A percentile compares a stretch with the other conserved stretches of the same genome.
These are phyloP conservation scores for Aspergillus candidus DNA, from an alignment of 2,329 filamentous ascomycete species.

Conservation along the genomic window DNA sequence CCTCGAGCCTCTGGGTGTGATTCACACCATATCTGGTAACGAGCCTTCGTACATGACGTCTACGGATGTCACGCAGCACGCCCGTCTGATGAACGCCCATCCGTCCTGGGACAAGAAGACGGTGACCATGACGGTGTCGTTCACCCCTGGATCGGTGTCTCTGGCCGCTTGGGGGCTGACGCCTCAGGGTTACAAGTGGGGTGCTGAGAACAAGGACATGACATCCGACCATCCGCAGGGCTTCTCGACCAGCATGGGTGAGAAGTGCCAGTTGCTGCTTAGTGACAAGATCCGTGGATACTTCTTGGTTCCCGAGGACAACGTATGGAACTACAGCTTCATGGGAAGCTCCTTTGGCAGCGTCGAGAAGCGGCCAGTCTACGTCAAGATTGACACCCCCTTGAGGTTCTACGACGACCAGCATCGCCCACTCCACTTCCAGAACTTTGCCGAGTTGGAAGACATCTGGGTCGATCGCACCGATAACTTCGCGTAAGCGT, in stretches of 20 bases:
- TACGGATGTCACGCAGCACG: conserved; percentile 88
- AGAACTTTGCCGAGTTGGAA: conserved; percentile 94
- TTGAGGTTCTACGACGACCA: conserved; percentile 84
- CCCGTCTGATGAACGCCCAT: conserved; percentile 81
- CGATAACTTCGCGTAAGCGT: conserved; percentile 79
- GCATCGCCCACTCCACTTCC: conserved; percentile 91
- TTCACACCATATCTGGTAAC: conserved; percentile 91
- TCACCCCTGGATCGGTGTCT: conserved; percentile 94
- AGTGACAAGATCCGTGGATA: conserved; percentile 92
- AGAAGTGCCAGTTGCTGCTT: conserved; percentile 89
- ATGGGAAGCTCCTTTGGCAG: conserved; percentile 84
- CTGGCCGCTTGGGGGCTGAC: conserved; percentile 90
- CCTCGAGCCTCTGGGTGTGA: conserved; percentile 86
- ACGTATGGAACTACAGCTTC: conserved; percentile 97
- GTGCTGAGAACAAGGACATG: conserved; percentile 87
- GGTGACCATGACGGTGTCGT: conserved; percentile 89
- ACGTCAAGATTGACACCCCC: conserved; percentile 91
- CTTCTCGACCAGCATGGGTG: conserved; percentile 85
- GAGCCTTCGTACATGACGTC: conserved; percentile 96
- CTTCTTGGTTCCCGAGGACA: conserved; percentile 88
- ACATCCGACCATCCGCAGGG: conserved; percentile 90
- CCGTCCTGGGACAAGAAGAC: conserved; percentile 80
- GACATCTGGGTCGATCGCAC: conserved; percentile 91
- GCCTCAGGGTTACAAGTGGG: conserved; percentile 92
- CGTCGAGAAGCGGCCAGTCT: conserved; percentile 83